A percentile compares a stretch with the other conserved stretches of the same genome.
phyloP scores from a whole-genome alignment of 176 grass and related monocot genomes.

The Carex cristatella region DNA sequence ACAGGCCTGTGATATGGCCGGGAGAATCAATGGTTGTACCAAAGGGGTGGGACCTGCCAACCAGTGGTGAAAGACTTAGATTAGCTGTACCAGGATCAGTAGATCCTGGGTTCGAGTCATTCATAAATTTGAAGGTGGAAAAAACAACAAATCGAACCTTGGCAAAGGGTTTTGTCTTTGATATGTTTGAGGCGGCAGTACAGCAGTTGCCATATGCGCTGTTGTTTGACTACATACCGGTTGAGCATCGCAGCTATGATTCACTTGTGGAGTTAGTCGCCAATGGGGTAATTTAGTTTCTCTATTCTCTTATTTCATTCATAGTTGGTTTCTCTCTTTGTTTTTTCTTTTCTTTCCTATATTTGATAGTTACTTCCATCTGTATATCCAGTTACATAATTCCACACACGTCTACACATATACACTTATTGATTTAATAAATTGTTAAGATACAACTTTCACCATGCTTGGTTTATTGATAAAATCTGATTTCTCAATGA shows the following conservation, averaged over 20 bases:
- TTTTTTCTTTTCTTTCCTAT: not conserved
- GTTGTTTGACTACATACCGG: slow-evolving; percentile 42
- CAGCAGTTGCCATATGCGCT: slow-evolving; percentile 62
- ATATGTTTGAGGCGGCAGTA: slow-evolving; percentile 89
- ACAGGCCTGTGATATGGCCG: slow-evolving; percentile 65
- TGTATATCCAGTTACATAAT: not conserved
- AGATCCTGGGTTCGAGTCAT: slow-evolving; percentile 25
- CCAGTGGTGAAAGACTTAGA: slow-evolving; percentile 32
- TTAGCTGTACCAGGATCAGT: slow-evolving; percentile 40
- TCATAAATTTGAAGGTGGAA: slow-evolving; percentile 40
- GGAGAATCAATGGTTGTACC: slow-evolving; percentile 40
- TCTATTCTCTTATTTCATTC: not conserved
- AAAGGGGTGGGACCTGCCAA: slow-evolving; percentile 48
- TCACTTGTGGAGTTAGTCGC: not conserved
- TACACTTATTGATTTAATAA: not conserved
- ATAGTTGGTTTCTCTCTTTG: not conserved
- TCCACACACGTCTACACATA: not conserved
- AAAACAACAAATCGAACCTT: slow-evolving; percentile 38
- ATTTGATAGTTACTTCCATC: not conserved
- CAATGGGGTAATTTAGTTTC: slow-evolving; percentile 8
- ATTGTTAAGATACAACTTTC: not conserved
- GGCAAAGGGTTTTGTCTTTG: slow-evolving; percentile 58
- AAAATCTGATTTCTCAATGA: too few species aligned
- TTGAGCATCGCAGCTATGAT: not conserved
- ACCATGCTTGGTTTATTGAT: not conserved